Conservation (phyloP, 2,329 filamentous ascomycete genomes). For the Microdochium bolleyi region DNA sequence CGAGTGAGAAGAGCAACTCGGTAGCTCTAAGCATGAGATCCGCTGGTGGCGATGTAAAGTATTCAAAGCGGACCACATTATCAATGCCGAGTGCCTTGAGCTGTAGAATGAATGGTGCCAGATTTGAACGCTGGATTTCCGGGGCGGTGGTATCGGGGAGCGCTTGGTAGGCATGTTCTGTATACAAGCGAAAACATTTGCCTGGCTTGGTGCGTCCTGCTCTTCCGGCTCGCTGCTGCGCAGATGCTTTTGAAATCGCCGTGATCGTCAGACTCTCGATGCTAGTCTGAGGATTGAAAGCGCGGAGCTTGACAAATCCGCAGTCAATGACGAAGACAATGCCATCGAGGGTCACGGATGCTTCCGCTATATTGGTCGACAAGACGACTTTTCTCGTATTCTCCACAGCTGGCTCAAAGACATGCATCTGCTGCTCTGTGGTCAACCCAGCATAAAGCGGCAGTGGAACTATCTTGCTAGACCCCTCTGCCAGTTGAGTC, state of each 20-base stretch:
- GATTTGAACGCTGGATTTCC: constrained; percentile 86
- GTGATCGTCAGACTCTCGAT: constrained; percentile 82
- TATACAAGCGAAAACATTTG: constrained; percentile 92
- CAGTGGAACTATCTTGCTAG: constrained; percentile 57
- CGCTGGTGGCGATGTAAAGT: constrained; percentile 76
- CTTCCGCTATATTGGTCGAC: constrained; percentile 93
- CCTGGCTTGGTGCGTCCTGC: constrained; percentile 84
- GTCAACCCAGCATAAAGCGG: constrained; percentile 86
- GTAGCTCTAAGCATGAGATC: constrained; percentile 79
- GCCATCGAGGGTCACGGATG: constrained; percentile 87
- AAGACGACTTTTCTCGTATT: constrained; percentile 87
- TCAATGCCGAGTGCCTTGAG: constrained; percentile 93
- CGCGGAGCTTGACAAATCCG: constrained; percentile 83
- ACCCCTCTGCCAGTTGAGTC: constrained; percentile 49
- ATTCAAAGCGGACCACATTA: constrained; percentile 87
- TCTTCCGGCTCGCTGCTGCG: constrained; percentile 83
- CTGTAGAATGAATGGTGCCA: constrained; percentile 82
- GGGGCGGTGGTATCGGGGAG: constrained; percentile 71
- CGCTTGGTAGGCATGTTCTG: constrained; percentile 59
- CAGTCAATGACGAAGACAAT: constrained; percentile 87
- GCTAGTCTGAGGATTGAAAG: constrained; percentile 75
- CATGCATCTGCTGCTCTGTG: constrained; percentile 88
- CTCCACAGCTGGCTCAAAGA: constrained; percentile 77
- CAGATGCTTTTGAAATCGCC: constrained; percentile 81
- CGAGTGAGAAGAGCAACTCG: constrained; percentile 79